A percentile compares a stretch with the other conserved stretches of the same genome.
These are phyloP conservation scores for Syzygium syzygioides DNA, from an alignment of 441 rosid genomes.

Conservation along the genomic window DNA sequence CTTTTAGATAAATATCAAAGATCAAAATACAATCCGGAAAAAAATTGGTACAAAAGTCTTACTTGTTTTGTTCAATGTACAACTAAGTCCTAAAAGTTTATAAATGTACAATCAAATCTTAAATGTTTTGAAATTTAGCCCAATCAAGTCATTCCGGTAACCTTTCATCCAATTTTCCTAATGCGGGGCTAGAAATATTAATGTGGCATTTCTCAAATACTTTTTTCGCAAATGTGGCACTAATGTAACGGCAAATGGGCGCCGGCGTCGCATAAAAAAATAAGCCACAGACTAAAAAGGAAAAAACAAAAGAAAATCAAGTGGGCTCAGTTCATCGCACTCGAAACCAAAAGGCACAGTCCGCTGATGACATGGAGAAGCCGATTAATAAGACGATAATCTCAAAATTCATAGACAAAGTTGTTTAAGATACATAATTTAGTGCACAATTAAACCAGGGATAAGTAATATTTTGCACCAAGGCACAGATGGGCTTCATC, in stretches of 20 bases:
- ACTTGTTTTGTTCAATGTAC: background rate
- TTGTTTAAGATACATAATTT: background rate
- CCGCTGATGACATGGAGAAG: background rate
- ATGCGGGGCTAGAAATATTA: background rate
- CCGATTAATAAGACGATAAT: background rate
- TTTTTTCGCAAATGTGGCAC: background rate
- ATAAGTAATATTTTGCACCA: background rate
- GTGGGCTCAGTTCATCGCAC: background rate
- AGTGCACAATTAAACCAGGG: background rate
- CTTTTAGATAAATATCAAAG: background rate
- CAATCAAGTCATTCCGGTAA: background rate
- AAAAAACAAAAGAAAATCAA: background rate
- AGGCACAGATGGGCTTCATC: background rate
- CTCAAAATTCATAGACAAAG: background rate
- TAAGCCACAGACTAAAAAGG: background rate
- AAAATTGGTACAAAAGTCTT: background rate
- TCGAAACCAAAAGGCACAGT: background rate
- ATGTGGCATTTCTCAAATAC: background rate
- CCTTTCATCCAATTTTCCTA: background rate
- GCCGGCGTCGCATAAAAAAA: background rate
- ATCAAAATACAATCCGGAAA: background rate
- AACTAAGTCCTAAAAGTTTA: background rate
- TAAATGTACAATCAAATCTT: no score
- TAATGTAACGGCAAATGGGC: background rate
- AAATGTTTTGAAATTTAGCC: background rate